Evolutionary conservation across 345 rosid species (phyloP), one percentile per base, ranked within the genome.

Genomic region (Aquilaria yunnanensis): DNA sequence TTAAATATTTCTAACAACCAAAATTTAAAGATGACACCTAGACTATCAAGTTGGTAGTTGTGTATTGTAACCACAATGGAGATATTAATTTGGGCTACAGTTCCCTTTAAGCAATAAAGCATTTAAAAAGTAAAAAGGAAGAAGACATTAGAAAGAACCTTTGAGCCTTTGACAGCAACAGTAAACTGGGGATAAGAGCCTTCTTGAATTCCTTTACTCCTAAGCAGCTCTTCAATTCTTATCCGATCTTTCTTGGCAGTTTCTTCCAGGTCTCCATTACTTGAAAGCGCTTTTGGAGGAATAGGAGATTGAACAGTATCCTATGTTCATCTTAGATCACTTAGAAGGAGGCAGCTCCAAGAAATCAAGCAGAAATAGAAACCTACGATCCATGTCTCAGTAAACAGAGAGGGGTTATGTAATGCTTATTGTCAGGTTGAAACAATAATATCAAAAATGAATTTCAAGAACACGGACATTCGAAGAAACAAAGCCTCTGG

Each of bases 81-180:
- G 43, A 37, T 9, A 37, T 37, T 5, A 37, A 37, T 5, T 37
- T 37, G 43, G 8, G 8, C 8, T 9, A 37, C 43, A 30, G 3
- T 48, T 10, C 56, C n/a, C 9, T 47, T 23, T 45, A 41, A 31
- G 6, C 32, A 34, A 32, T 32, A 34, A 53, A 10, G 10, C n/a
- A 11, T 32, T 32, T 47, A 41, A 53, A 51, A 14, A 31, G 31
- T 5, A 34, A 47, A 72, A 41, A 54, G 14, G 1, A 43, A 57
- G 23, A 63, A 52, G 16, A 12, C 57, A 59, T 48, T 50, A n/a
- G 47, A 57, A 60, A 63, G 30, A 71, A 90, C 98, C 97, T 86
- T 90, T 82, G 85, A 96, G 63, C 97, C 97, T 76, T 86, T 93
- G 66, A 86, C 88, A 57, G 88, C 83, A 47, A 93, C 81, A 49